Evolutionary conservation across 345 rosid species (phyloP), one percentile per base, ranked within the genome.

Genomic region (Rhodamnia rubescens): DNA sequence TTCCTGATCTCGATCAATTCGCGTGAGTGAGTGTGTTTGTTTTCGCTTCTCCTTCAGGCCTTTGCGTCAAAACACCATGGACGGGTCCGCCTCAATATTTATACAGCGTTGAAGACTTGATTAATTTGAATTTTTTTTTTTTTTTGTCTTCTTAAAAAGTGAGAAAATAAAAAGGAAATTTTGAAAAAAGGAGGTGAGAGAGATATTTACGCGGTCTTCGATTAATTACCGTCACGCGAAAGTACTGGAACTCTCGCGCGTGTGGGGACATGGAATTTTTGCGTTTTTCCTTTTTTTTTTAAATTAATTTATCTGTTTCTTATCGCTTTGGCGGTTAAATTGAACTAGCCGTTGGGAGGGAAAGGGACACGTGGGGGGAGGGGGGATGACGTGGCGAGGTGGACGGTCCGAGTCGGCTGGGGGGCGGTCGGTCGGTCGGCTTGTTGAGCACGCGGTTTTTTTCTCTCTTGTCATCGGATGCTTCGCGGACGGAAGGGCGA

Each of bases 401-500:
- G 85, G 88, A 87, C 90, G 92, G 91, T 85, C 82, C 78, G 84
- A 87, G 93, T 89, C 91, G 92, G 92, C 87, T 74, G 52, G 40
- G 12, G 69, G 32, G n/a, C n/a, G 53, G 53, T 52, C 0, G 56
- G 85, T 80, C 87, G 84, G 85, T 24, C 47, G 3, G 85, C 59
- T 82, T 74, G 5, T 16, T 47, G 78, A 85, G 83, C 87, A 69
- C 78, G 47, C 24, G 57, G 88, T 80, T 40, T 42, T 42, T 42
- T 42, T 78, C 36, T 74, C 22, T 54, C 14, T 7, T 32, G 26
- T 44, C 86, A 54, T 85, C 10, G 83, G 74, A 85, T 54, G 49
- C 74, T 49, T 21, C 59, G 54, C 21, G 42, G 74, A 5, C 47
- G 78, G 74, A 5, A 24, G 78, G 78, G 27, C 26, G 58, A 13